Conservation (phyloP, 257 asterid genomes). For the Lycium ferocissimum region DNA sequence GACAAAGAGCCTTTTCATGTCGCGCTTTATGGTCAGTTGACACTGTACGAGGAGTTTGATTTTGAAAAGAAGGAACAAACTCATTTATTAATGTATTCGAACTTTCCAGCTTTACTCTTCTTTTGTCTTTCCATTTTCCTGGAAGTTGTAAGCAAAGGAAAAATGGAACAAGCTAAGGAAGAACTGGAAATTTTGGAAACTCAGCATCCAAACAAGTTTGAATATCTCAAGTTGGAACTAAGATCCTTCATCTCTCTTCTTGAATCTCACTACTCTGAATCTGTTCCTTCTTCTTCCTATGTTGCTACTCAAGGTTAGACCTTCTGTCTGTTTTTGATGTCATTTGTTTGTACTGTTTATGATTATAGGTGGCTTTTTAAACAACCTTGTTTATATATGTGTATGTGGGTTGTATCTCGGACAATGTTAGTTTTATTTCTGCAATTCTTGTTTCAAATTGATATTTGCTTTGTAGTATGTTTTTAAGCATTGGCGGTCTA, state of each 20-base stretch:
- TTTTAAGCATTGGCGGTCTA: too few species aligned
- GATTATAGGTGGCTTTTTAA: too few species aligned
- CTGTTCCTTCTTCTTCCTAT: constrained; percentile 30
- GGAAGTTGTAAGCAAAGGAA: neutral
- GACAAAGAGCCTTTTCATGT: constrained; percentile 19
- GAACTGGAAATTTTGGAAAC: constrained; percentile 63
- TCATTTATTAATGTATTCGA: constrained; percentile 18
- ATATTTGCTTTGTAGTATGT: too few species aligned
- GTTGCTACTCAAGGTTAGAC: constrained; percentile 50
- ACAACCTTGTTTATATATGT: too few species aligned
- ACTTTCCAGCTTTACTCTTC: neutral
- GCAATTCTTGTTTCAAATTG: too few species aligned
- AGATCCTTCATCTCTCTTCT: constrained; percentile 55
- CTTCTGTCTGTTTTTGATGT: too few species aligned
- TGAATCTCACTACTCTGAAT: constrained; percentile 36
- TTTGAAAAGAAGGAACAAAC: neutral
- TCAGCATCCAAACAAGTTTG: constrained; percentile 54
- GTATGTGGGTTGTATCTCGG: too few species aligned
- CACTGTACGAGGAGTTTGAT: constrained; percentile 1
- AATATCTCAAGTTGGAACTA: constrained; percentile 57
- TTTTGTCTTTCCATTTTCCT: constrained; percentile 14
- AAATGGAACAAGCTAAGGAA: constrained; percentile 59
- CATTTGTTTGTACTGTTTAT: too few species aligned
- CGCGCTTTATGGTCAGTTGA: constrained; percentile 21
- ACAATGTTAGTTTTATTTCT: too few species aligned